phyloP scores from a whole-genome alignment of 169 alveolate genomes.

The Eimeria falciformis region DNA sequence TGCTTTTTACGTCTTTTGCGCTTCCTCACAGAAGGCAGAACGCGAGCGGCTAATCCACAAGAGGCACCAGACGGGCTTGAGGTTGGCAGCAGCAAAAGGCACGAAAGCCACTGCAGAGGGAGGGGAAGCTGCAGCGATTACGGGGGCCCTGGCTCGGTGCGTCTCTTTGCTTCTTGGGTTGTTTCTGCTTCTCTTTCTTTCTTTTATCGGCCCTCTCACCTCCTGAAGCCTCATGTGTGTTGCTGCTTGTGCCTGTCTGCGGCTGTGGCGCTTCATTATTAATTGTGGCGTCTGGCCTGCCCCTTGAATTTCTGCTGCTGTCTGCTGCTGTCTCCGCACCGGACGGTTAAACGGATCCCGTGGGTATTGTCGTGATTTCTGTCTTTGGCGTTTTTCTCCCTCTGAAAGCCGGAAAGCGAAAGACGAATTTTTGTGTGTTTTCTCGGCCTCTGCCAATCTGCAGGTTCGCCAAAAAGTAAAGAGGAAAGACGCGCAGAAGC shows the following conservation, averaged over 20 bases:
- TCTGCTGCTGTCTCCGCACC: neutral
- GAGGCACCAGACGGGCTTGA: slow-evolving; percentile 1
- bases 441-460: neutral
- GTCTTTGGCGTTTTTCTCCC: neutral
- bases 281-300: neutral
- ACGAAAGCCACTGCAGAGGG: neutral
- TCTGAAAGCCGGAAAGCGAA: neutral
- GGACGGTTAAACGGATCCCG: neutral
- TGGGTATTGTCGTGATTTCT: neutral
- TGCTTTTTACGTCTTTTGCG: neutral
- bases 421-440: too few relatives aligned
- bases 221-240: neutral
- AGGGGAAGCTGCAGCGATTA: neutral
- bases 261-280: neutral
- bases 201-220: neutral
- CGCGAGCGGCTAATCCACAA: neutral
- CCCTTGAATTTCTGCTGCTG: neutral
- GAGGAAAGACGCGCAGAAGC: too few relatives aligned
- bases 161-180: neutral
- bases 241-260: neutral
- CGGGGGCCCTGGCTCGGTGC: slow-evolving; percentile 27
- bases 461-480: slow-evolving; percentile 16
- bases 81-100: slow-evolving; percentile 1
- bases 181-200: neutral
- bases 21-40: slow-evolving; percentile 8